A percentile compares a stretch with the other conserved stretches of the same genome.
Conservation (phyloP, 148 eudicot genomes). For the Silene conica region DNA sequence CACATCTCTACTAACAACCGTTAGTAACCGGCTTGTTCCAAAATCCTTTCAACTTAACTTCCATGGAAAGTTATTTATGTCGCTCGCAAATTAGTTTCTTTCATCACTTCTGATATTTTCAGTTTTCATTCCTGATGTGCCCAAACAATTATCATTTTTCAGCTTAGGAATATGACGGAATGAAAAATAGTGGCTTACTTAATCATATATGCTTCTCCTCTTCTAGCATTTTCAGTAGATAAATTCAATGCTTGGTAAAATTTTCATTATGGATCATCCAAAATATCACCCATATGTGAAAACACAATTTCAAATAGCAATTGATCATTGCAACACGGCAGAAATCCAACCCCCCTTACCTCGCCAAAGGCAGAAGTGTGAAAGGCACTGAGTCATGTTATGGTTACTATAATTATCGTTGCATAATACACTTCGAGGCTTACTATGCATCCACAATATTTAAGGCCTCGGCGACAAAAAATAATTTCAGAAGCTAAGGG, state of each 20-base stretch:
- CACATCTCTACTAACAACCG: not conserved
- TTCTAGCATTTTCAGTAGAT: not conserved
- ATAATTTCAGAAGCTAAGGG: not conserved
- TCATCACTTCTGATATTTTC: not conserved
- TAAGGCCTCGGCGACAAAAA: not conserved
- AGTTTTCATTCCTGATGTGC: not conserved
- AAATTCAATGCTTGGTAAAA: not conserved
- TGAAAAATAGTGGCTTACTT: not conserved
- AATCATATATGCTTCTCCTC: too few species aligned
- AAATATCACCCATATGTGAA: not conserved
- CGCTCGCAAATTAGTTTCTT: not conserved
- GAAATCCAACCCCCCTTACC: too few species aligned
- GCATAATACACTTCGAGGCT: not conserved
- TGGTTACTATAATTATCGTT: not conserved
- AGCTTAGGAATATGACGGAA: not conserved
- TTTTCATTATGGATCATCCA: not conserved
- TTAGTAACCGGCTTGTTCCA: not conserved
- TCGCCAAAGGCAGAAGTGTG: not conserved
- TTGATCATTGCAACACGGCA: too few species aligned
- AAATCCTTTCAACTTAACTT: not conserved
- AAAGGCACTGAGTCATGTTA: not conserved
- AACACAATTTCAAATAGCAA: too few species aligned
- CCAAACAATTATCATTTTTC: not conserved
- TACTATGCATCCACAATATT: not conserved
- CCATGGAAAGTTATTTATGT: not conserved